phyloP scores from a whole-genome alignment of 805 yeast genomes.

The Metschnikowia reukaufii region DNA sequence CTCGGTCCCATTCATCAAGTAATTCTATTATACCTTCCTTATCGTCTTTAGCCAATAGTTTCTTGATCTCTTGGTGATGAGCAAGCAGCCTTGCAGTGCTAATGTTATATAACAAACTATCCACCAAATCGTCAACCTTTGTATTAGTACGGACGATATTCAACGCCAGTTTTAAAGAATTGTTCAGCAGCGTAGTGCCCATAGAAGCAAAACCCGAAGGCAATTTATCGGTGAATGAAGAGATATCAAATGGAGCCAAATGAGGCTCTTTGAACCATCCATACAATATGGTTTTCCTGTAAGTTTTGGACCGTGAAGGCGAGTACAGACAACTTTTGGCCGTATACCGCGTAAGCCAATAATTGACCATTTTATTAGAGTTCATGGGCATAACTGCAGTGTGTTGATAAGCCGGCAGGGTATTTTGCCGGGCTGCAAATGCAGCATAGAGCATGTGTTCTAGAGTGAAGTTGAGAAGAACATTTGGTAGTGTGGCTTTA shows the following conservation, averaged over 20 bases:
- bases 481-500: conserved; percentile 39
- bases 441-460: conserved; percentile 39
- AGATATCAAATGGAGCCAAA: conserved; percentile 14
- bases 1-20: conserved; percentile 14
- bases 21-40: conserved; percentile 2
- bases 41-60: background rate
- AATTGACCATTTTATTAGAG: conserved; percentile 37
- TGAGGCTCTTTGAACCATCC: conserved; percentile 17
- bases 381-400: conserved; percentile 35
- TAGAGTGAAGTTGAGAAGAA: conserved; percentile 36
- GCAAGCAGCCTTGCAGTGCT: conserved; percentile 13
- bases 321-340: conserved; percentile 16
- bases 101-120: conserved; percentile 58
- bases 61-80: conserved; percentile 12
- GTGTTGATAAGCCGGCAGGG: conserved; percentile 10
- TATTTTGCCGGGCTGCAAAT: conserved; percentile 23
- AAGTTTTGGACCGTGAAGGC: conserved; percentile 13
- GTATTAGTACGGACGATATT: conserved; percentile 13
- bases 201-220: conserved; percentile 8
- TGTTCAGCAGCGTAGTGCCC: conserved; percentile 9
- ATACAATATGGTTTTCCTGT: conserved; percentile 13
- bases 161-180: conserved; percentile 9
- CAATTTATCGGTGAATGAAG: conserved; percentile 1
- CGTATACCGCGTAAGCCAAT: conserved; percentile 38
- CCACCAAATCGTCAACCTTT: conserved; percentile 68